phyloP scores from a whole-genome alignment of 768 basidiomycete genomes.

The Melanogaster broomeanus region DNA sequence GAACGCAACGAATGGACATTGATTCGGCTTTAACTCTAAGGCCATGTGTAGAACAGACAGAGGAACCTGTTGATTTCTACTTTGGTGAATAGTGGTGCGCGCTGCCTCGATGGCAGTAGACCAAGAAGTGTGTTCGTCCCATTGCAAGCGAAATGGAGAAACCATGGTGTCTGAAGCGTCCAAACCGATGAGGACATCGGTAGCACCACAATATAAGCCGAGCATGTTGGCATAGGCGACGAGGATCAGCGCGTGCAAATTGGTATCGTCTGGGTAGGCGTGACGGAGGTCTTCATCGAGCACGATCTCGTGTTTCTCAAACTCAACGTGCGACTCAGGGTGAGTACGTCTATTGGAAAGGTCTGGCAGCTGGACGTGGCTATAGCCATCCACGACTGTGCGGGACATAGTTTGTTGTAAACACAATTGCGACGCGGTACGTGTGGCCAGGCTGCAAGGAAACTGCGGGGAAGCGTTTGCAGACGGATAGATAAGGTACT shows the following conservation, averaged over 20 bases:
- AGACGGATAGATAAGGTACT: too few relatives aligned
- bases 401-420: too few relatives aligned
- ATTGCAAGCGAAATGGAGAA: constrained; percentile 13
- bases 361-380: constrained; percentile 16
- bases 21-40: neutral
- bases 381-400: constrained; percentile 3
- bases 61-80: neutral
- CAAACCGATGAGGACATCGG: constrained; percentile 23
- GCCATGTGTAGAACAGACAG: neutral
- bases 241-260: constrained; percentile 13
- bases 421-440: too few relatives aligned
- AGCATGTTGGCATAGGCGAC: constrained; percentile 23
- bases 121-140: constrained; percentile 22
- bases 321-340: neutral
- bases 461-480: too few relatives aligned
- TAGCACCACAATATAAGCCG: constrained; percentile 21
- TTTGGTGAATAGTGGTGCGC: constrained; percentile 4
- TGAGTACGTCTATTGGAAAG: constrained; percentile 15
- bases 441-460: too few relatives aligned
- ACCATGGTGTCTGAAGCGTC: neutral
- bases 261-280: neutral
- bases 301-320: constrained; percentile 1
- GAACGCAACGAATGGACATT: constrained; percentile 14
- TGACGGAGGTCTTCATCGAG: constrained; percentile 4
- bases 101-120: constrained; percentile 9